Base-by-base conservation (phyloP, 768 basidiomycete species). In the Trametes gibbosa region DNA sequence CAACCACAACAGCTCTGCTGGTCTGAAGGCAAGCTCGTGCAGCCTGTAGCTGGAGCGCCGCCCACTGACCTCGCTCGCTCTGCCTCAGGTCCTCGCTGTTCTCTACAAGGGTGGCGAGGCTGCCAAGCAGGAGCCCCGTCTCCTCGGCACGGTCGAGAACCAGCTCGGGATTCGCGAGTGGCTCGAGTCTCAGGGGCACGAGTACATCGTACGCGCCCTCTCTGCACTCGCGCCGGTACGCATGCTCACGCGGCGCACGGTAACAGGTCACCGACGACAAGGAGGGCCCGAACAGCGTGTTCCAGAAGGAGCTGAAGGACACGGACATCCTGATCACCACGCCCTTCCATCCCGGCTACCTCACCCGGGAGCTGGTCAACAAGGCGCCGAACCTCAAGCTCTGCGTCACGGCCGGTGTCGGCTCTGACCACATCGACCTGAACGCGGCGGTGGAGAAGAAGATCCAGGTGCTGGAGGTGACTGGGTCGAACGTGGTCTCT, bases 331-430 rank as follows among this genome's bases (percentile, higher is more conserved):
- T 90, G 68, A 91, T 90, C 70, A 90, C 90, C 1, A 91, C 90
- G 12, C 89, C 90, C 6, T 92, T 92, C 84, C 90, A 92, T 70
- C 90, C 90, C 56, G 89, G 86, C 66, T 92, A 92, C 72, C 81
- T 92, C 60, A 92, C 90, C 2, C 80, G 78, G 39, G 89, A 89
- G 0, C 77, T 91, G 51, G 66, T 91, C 62, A 78, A 83, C 51
- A 89, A 87, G 78, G 91, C 94, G 27, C 87, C 89, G 74, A 94
- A 95, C 65, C 82, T 97, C 61, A 95, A 93, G 75, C 72, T 95
- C 56, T 91, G 89, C 68, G 82, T 95, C 67, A 97, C 94, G 23
- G 94, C 93, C 59, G 92, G 91, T 71, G 92, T 94, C 47, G 91
- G 92, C 16, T 92, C 89, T 16, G 94, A 95, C 75, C 92, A 90